These are phyloP conservation scores for Sclerotinia borealis DNA, from an alignment of 2,329 filamentous ascomycete species.

Conservation along the genomic window DNA sequence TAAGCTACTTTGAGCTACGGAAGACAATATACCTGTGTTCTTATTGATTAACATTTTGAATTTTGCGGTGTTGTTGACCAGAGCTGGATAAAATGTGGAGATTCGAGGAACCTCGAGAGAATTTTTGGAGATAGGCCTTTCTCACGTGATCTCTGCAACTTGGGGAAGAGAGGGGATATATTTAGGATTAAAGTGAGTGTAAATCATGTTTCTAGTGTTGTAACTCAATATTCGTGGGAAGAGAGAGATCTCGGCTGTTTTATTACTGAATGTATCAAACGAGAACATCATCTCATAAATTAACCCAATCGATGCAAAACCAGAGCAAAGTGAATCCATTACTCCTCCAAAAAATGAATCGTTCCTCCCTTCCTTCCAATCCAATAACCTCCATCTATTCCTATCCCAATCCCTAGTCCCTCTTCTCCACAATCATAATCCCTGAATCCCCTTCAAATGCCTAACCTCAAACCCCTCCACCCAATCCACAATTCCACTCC, in stretches of 20 bases:
- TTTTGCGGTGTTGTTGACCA: not conserved
- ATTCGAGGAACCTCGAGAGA: not conserved
- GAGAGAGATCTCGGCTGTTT: not conserved
- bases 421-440: not conserved
- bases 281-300: not conserved
- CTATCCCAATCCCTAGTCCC: not conserved
- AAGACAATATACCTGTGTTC: not conserved
- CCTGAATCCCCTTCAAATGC: constrained; percentile 15
- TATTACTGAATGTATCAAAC: too few relatives aligned
- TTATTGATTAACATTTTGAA: not conserved
- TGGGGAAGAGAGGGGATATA: not conserved
- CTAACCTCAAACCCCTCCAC: constrained; percentile 17
- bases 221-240: not conserved
- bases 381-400: not conserved
- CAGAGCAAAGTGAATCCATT: not conserved
- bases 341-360: not conserved
- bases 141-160: not conserved
- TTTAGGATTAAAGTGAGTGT: too few relatives aligned
- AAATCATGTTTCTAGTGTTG: not conserved
- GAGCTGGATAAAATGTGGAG: not conserved
- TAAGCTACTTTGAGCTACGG: rapidly evolving
- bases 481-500: constrained; percentile 15
- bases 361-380: not conserved
- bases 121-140: not conserved
- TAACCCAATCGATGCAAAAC: not conserved